Conservation (phyloP, 1,284 basidiomycete genomes). For the Chalciporus sp. region DNA sequence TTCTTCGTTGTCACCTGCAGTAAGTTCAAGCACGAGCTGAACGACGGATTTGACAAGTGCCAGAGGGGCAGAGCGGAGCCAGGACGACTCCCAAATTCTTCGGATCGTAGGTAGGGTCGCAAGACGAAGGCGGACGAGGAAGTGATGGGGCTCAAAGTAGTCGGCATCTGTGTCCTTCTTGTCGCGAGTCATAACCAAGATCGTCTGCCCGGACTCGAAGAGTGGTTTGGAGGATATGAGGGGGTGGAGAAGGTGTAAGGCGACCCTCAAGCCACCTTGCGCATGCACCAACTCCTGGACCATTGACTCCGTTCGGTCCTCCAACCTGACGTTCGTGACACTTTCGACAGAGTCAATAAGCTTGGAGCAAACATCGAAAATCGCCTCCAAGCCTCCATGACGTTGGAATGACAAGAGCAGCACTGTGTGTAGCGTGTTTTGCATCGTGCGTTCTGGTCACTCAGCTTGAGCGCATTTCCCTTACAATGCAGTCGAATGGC, state of each 20-base stretch:
- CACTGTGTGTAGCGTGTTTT: constrained; percentile 81
- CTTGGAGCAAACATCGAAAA: constrained; percentile 62
- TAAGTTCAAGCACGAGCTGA: constrained; percentile 79
- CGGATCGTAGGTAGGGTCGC: constrained; percentile 69
- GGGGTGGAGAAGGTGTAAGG: constrained; percentile 76
- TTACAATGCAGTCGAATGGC: constrained; percentile 21
- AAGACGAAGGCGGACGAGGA: constrained; percentile 82
- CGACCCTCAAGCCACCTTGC: constrained; percentile 81
- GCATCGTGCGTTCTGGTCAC: constrained; percentile 66
- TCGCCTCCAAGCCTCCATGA: constrained; percentile 70
- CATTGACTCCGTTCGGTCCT: constrained; percentile 58
- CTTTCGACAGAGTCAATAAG: constrained; percentile 63
- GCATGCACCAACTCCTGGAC: constrained; percentile 73
- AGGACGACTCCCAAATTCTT: constrained; percentile 81
- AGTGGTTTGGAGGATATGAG: constrained; percentile 81
- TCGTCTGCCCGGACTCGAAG: constrained; percentile 85
- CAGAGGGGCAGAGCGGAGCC: constrained; percentile 78
- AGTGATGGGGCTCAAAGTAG: constrained; percentile 85
- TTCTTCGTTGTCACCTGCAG: constrained; percentile 83
- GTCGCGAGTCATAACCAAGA: constrained; percentile 71
- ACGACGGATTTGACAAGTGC: constrained; percentile 76
- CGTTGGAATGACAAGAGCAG: constrained; percentile 78
- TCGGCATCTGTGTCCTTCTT: constrained; percentile 74
- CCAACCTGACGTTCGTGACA: constrained; percentile 47
- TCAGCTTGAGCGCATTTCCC: constrained; percentile 6